phyloP scores from a whole-genome alignment of 2,329 filamentous ascomycete genomes.

The Chaetomium sp. region DNA sequence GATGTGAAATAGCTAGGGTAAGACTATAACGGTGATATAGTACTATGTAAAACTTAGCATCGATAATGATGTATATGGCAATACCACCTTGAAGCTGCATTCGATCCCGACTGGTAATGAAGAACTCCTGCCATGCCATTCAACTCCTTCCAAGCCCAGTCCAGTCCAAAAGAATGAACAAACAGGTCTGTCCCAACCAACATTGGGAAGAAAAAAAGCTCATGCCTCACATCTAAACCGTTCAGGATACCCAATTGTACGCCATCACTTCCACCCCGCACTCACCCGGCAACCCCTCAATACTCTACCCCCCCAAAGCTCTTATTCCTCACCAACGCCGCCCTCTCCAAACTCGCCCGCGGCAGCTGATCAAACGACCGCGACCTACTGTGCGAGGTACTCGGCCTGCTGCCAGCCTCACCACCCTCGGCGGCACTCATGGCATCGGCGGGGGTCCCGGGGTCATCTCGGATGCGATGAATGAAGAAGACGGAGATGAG shows the following conservation, averaged over 20 bases:
- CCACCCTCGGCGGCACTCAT: constrained; percentile 49
- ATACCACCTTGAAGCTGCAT: neutral
- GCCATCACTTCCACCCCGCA: neutral
- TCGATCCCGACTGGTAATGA: neutral
- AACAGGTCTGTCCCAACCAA: neutral
- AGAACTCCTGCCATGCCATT: neutral
- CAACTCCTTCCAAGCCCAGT: constrained; percentile 7
- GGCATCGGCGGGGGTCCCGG: constrained; percentile 43
- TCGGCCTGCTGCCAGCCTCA: constrained; percentile 39
- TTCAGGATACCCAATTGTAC: neutral
- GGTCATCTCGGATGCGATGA: constrained; percentile 65
- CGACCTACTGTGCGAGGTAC: constrained; percentile 42
- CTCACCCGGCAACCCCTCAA: constrained; percentile 30
- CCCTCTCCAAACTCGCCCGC: constrained; percentile 49
- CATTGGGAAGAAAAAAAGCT: neutral
- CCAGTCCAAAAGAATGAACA: neutral
- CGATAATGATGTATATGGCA: neutral
- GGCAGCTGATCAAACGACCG: constrained; percentile 47
- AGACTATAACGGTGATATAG: neutral
- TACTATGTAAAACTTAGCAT: neutral
- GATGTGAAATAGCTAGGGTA: neutral
- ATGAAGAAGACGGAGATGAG: constrained; percentile 76
- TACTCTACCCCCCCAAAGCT: constrained; percentile 55
- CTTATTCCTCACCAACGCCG: constrained; percentile 51
- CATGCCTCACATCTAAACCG: neutral